A percentile compares a stretch with the other conserved stretches of the same genome.
Evolutionary conservation across 2,329 filamentous ascomycete genomes (phyloP).

Genomic region (Dactylonectria estremocensis): DNA sequence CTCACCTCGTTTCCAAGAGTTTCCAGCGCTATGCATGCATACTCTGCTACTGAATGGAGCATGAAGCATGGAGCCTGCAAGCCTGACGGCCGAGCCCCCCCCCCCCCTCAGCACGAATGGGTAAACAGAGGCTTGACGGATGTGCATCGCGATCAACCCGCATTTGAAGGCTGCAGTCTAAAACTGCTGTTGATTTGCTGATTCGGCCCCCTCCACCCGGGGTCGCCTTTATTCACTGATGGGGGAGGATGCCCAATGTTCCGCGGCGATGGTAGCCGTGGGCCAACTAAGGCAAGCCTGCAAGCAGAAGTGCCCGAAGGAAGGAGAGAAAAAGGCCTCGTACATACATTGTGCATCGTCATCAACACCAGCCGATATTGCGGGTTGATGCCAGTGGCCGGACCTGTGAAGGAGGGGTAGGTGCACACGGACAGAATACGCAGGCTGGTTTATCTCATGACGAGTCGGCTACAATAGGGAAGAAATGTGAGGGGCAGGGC

Average conservation of each 20-base stretch:
- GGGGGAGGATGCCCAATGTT: slow-evolving; percentile 33
- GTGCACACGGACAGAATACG: slow-evolving; percentile 5
- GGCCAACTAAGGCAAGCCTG: slow-evolving; percentile 1
- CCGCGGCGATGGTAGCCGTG: slow-evolving; percentile 26
- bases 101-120: background rate
- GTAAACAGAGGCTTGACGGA: slow-evolving; percentile 8
- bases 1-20: slow-evolving; percentile 22
- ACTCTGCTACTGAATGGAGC: background rate
- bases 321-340: background rate
- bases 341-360: slow-evolving; percentile 13
- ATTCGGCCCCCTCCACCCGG: background rate
- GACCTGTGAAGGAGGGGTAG: background rate
- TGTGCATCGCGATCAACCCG: slow-evolving; percentile 29
- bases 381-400: slow-evolving; percentile 6
- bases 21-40: slow-evolving; percentile 10
- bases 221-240: slow-evolving; percentile 24
- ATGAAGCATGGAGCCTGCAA: background rate
- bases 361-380: slow-evolving; percentile 14
- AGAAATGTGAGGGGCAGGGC: slow-evolving; percentile 2
- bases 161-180: slow-evolving; percentile 35
- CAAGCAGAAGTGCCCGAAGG: slow-evolving; percentile 27
- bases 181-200: slow-evolving; percentile 17
- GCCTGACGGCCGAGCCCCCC: background rate
- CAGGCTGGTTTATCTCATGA: background rate
- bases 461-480: background rate